phyloP scores from a whole-genome alignment of 176 grass and related monocot genomes.

The Cenchrus fungigraminus region DNA sequence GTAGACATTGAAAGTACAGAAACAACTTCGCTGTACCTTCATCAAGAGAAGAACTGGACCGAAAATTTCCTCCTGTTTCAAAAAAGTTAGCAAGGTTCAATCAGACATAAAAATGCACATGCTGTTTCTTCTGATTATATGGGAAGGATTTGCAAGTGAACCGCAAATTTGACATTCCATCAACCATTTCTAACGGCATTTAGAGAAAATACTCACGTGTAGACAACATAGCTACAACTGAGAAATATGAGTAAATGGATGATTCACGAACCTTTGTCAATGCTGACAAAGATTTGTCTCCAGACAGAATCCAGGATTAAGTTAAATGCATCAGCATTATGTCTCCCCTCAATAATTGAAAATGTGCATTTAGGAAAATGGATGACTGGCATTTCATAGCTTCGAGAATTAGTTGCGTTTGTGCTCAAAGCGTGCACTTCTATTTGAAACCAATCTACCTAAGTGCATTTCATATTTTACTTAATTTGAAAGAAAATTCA shows the following conservation, averaged over 20 bases:
- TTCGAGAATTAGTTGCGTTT: background rate
- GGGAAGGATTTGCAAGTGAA: background rate
- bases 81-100: background rate
- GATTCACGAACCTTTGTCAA: background rate
- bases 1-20: background rate
- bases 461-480: constrained; percentile 16
- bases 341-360: background rate
- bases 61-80: constrained; percentile 86
- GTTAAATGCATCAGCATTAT: background rate
- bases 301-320: background rate
- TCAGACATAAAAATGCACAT: constrained; percentile 8
- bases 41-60: constrained; percentile 94
- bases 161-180: background rate
- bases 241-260: background rate
- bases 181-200: background rate
- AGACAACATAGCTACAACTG: background rate
- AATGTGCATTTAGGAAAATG: background rate
- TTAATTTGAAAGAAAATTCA: background rate
- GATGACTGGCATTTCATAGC: background rate
- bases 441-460: background rate
- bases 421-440: background rate
- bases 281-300: background rate
- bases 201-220: background rate
- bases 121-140: background rate
- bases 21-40: constrained; percentile 63